phyloP scores from a whole-genome alignment of 192 early-diverging fungal genomes.

The Chytriomyces sp. region DNA sequence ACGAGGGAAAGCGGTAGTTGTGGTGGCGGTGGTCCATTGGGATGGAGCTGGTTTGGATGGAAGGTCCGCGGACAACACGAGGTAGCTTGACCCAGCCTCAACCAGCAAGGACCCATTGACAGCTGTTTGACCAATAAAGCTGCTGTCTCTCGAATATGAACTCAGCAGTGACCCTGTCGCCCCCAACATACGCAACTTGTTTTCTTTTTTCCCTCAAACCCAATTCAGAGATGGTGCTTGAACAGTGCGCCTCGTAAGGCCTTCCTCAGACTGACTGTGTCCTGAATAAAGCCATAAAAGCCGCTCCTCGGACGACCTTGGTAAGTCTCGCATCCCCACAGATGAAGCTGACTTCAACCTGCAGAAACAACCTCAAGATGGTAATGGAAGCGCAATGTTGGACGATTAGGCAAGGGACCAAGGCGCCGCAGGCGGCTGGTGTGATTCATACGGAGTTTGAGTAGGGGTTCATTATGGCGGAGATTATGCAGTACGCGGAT shows the following conservation, averaged over 20 bases:
- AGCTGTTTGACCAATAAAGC: too few species aligned
- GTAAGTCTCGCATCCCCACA: background rate
- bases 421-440: slow-evolving; percentile 90
- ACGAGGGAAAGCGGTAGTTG: slow-evolving; percentile 78
- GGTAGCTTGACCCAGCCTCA: too few species aligned
- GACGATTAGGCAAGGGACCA: slow-evolving; percentile 81
- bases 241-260: too few species aligned
- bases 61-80: background rate
- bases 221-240: background rate
- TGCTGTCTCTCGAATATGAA: too few species aligned
- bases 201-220: background rate
- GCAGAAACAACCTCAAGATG: slow-evolving; percentile 38
- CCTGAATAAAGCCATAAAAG: slow-evolving; percentile 49
- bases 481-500: slow-evolving; percentile 75
- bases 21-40: background rate
- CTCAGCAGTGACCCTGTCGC: too few species aligned
- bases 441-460: slow-evolving; percentile 91
- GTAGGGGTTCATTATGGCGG: slow-evolving; percentile 89
- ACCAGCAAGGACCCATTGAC: too few species aligned
- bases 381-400: slow-evolving; percentile 87
- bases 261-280: background rate
- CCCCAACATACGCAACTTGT: too few species aligned
- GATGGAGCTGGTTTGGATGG: background rate
- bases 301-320: slow-evolving; percentile 34
- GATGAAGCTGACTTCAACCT: background rate